Evolutionary conservation across 2,329 filamentous ascomycete genomes (phyloP).

Genomic region (Camillea tinctor): DNA sequence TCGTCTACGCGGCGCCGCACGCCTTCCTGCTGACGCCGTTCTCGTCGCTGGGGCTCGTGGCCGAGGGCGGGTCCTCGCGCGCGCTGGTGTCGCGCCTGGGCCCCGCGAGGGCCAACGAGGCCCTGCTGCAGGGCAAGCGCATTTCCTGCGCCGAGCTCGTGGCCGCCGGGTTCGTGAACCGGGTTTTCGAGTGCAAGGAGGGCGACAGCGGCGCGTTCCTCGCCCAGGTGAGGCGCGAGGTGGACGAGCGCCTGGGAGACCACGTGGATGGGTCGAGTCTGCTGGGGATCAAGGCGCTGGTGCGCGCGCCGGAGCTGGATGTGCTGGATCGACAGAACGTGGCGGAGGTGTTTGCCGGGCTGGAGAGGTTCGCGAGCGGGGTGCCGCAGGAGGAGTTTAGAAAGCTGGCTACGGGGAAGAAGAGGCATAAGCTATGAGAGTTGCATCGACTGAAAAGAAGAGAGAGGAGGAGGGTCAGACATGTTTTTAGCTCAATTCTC

Average conservation of each 20-base stretch:
- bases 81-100: constrained; percentile 81
- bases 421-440: constrained; percentile 78
- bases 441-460: not conserved
- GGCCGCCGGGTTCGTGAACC: constrained; percentile 79
- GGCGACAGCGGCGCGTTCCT: constrained; percentile 70
- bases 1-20: constrained; percentile 81
- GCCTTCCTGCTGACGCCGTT: constrained; percentile 91
- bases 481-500: no score
- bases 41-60: constrained; percentile 81
- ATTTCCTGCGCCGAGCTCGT: constrained; percentile 74
- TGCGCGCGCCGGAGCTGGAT: constrained; percentile 71
- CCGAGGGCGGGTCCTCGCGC: constrained; percentile 79
- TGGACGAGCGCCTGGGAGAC: constrained; percentile 74
- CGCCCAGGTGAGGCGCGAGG: constrained; percentile 70
- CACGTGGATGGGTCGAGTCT: constrained; percentile 80
- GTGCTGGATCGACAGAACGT: constrained; percentile 74
- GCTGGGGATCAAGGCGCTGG: constrained; percentile 79
- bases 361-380: constrained; percentile 77
- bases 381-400: constrained; percentile 86
- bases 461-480: no score
- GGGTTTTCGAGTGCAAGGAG: constrained; percentile 62
- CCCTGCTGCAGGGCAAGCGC: constrained; percentile 83
- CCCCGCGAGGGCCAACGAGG: constrained; percentile 82
- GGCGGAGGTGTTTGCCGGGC: constrained; percentile 78
- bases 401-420: constrained; percentile 81